Percentiles rank a stretch among this genome's conserved stretches.
Evolutionary conservation across 2,329 filamentous ascomycete genomes (phyloP).

Genomic region (Cercospora citrullina): DNA sequence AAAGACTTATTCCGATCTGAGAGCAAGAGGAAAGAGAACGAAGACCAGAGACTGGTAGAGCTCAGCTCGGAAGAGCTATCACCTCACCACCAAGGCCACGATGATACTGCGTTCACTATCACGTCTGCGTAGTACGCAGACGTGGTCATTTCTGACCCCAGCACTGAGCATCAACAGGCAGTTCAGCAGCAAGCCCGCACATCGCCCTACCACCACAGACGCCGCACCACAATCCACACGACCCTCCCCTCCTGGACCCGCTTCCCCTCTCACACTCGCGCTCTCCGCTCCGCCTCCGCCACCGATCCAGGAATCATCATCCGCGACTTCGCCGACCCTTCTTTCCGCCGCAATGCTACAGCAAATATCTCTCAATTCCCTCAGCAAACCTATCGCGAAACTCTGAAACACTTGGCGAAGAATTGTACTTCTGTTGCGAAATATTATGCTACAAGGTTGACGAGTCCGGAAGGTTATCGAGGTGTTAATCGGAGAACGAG

Average conservation of each 20-base stretch:
- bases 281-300: slow-evolving; percentile 44
- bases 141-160: neutral
- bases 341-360: neutral
- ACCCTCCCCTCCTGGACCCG: slow-evolving; percentile 45
- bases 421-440: slow-evolving; percentile 44
- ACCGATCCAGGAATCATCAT: slow-evolving; percentile 41
- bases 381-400: slow-evolving; percentile 17
- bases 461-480: slow-evolving; percentile 43
- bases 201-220: neutral
- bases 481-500: slow-evolving; percentile 49
- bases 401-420: slow-evolving; percentile 25
- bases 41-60: neutral
- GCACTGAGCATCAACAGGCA: too few relatives aligned
- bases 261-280: slow-evolving; percentile 50
- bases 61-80: neutral
- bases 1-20: slow-evolving; percentile 17
- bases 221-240: slow-evolving; percentile 28
- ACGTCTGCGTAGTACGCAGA: slow-evolving; percentile 14
- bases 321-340: slow-evolving; percentile 19
- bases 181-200: too few relatives aligned
- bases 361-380: neutral
- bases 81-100: neutral
- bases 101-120: neutral
- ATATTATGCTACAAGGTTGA: slow-evolving; percentile 49
- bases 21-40: slow-evolving; percentile 15